phyloP scores from a whole-genome alignment of 23 red algal genomes.

The Gracilaria domingensis region DNA sequence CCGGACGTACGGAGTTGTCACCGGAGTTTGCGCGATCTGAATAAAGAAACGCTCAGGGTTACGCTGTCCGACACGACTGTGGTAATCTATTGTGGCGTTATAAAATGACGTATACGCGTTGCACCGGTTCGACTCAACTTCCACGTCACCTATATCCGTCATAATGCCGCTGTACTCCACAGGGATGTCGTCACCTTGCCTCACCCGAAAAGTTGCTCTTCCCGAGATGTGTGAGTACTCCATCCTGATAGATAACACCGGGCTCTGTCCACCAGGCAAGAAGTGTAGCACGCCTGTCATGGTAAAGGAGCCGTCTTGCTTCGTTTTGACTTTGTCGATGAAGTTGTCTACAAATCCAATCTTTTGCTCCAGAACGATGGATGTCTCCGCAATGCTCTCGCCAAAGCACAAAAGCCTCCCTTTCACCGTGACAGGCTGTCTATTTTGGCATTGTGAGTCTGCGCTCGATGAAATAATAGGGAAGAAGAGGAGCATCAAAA shows the following conservation, averaged over 20 bases:
- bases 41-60: neutral
- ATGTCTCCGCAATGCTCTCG: neutral
- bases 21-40: neutral
- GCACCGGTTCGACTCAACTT: neutral
- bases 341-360: neutral
- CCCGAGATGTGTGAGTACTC: neutral
- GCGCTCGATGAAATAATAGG: too few relatives aligned
- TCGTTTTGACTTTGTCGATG: neutral
- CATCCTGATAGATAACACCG: neutral
- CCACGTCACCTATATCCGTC: neutral
- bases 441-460: neutral
- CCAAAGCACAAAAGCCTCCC: slow-evolving; percentile 1
- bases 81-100: neutral
- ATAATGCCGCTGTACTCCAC: neutral
- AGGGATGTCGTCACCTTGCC: neutral
- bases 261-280: neutral
- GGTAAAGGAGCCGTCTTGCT: neutral
- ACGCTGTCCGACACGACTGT: neutral
- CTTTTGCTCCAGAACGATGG: neutral
- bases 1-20: neutral
- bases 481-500: too few relatives aligned
- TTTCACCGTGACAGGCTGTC: neutral
- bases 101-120: slow-evolving; percentile 11
- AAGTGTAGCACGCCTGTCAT: neutral
- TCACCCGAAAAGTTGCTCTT: neutral